Percentiles rank a stretch among this genome's conserved stretches.
phyloP scores from a whole-genome alignment of 495 filamentous ascomycete genomes.

The Penicillium parvum region DNA sequence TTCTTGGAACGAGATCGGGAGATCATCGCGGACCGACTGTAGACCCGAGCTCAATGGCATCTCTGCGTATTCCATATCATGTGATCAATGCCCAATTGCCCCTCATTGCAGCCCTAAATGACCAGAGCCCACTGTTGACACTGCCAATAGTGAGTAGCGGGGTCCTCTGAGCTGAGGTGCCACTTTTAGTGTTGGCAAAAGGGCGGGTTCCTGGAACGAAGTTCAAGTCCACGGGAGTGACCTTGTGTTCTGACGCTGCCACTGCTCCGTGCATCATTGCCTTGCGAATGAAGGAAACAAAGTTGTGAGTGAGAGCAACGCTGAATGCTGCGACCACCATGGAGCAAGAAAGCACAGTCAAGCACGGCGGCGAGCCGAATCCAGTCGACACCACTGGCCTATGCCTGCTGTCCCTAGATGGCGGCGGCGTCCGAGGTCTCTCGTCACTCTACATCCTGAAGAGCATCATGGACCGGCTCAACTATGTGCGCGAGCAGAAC shows the following conservation, averaged over 20 bases:
- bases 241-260: neutral
- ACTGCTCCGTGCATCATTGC: neutral
- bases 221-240: neutral
- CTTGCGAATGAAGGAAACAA: neutral
- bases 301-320: neutral
- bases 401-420: slow-evolving; percentile 45
- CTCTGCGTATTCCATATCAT: no score
- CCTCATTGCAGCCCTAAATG: no score
- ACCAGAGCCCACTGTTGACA: no score
- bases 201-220: no score
- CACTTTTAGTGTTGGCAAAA: no score
- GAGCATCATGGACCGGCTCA: slow-evolving; percentile 41
- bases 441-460: slow-evolving; percentile 49
- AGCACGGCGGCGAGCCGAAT: slow-evolving; percentile 12
- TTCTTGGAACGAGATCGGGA: no score
- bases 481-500: slow-evolving; percentile 3
- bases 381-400: slow-evolving; percentile 6
- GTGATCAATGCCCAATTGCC: no score
- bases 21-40: no score
- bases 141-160: no score
- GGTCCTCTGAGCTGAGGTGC: no score
- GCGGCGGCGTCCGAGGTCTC: slow-evolving; percentile 52
- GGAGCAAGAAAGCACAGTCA: neutral
- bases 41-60: no score
- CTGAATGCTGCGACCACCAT: neutral